Conservation (phyloP, 169 alveolate genomes). For the Plasmodium falciparum region DNA sequence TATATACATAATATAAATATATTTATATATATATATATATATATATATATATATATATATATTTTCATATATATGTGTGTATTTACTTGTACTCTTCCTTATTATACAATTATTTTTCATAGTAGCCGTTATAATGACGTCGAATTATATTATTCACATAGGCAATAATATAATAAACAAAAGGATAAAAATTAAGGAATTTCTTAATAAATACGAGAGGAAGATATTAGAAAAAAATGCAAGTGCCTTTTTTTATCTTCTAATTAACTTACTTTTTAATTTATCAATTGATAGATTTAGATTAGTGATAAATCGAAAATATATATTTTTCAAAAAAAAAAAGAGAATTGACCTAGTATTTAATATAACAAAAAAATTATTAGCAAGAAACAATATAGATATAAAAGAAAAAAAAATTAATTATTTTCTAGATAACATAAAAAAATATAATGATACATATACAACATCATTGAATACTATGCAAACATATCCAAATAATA, state of each 20-base stretch:
- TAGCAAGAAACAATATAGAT: conserved; percentile 30
- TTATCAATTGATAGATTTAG: conserved; percentile 56
- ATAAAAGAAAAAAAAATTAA: conserved; percentile 28
- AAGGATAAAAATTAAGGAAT: conserved; percentile 36
- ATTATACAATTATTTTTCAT: not conserved
- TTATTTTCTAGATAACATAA: conserved; percentile 5
- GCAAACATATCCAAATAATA: not conserved
- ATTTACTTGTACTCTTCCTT: not conserved
- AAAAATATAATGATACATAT: not conserved
- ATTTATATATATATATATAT: not conserved
- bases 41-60: not conserved
- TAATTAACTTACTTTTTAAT: conserved; percentile 55
- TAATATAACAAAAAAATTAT: conserved; percentile 43
- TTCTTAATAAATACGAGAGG: conserved; percentile 40
- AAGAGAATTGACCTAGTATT: conserved; percentile 35
- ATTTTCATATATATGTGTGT: not conserved
- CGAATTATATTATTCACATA: conserved; percentile 67
- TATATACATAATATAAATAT: no score
- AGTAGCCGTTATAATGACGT: conserved; percentile 16
- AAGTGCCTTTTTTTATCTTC: conserved; percentile 45
- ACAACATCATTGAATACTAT: not conserved
- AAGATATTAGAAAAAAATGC: conserved; percentile 58
- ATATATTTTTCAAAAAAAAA: conserved; percentile 45
- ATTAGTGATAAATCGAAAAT: conserved; percentile 64
- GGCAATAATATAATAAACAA: conserved; percentile 43